These are phyloP conservation scores for Nigrospora sphaerica DNA, from an alignment of 2,329 filamentous ascomycete genomes.

Conservation along the genomic window DNA sequence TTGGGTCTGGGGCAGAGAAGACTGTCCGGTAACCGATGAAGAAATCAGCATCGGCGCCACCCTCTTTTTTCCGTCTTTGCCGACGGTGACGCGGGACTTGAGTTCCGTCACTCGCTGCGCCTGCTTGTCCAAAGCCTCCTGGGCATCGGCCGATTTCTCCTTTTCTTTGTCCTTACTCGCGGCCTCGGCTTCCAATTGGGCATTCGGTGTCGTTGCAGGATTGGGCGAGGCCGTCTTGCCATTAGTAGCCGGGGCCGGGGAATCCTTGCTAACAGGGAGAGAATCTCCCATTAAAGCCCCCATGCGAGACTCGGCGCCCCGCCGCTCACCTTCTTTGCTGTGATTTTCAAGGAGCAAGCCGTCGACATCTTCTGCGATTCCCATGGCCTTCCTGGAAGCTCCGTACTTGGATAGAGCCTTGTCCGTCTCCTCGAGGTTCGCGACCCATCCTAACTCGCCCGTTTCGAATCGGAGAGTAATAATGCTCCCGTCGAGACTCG, in stretches of 20 bases:
- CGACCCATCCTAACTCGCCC: conserved; percentile 85
- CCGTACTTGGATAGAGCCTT: conserved; percentile 91
- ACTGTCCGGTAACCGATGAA: conserved; percentile 78
- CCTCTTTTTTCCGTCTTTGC: conserved; percentile 94
- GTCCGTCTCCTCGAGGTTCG: conserved; percentile 81
- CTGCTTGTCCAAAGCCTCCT: conserved; percentile 45
- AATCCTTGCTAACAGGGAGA: conserved; percentile 44
- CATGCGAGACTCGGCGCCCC: conserved; percentile 90
- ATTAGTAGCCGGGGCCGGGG: conserved; percentile 36
- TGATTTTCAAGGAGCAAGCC: conserved; percentile 80
- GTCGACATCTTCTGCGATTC: conserved; percentile 88
- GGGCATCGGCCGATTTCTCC: conserved; percentile 25
- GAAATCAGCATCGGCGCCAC: conserved; percentile 89
- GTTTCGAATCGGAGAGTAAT: conserved; percentile 74
- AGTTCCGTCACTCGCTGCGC: conserved; percentile 52
- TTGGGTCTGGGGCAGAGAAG: conserved; percentile 82
- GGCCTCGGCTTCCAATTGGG: conserved; percentile 17
- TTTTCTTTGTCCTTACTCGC: conserved; percentile 22
- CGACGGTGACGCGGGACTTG: conserved; percentile 89
- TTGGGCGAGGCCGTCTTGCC: conserved; percentile 34
- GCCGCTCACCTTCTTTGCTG: conserved; percentile 85
- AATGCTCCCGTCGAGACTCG: conserved; percentile 84
- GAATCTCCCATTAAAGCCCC: conserved; percentile 94
- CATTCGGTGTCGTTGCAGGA: conserved; percentile 25
- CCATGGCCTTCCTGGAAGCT: conserved; percentile 77